Conservation (phyloP, 192 early-diverging fungal species). For the Rhizoclosmatium sp. region DNA sequence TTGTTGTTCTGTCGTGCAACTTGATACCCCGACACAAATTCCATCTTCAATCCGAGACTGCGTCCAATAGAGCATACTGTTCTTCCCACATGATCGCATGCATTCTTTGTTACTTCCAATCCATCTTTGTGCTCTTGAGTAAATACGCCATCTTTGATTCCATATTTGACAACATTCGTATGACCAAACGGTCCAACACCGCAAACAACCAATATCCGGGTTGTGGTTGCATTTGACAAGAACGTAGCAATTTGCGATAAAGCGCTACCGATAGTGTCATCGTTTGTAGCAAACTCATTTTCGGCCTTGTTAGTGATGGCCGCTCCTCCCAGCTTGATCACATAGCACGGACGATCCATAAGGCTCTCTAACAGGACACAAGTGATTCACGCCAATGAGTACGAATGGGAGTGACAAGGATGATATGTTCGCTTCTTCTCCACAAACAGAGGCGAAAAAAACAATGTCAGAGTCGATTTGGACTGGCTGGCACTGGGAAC, state of each 20-base stretch:
- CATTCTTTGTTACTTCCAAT: background rate
- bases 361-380: no score
- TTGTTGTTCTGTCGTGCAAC: background rate
- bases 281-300: background rate
- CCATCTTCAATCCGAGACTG: background rate
- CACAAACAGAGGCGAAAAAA: background rate
- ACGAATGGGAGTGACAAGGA: no score
- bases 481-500: conserved; percentile 3
- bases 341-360: background rate
- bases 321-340: conserved; percentile 34
- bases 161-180: conserved; percentile 13
- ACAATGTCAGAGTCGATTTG: background rate
- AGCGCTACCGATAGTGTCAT: background rate
- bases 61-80: background rate
- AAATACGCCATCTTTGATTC: background rate
- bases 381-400: no score
- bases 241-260: background rate
- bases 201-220: conserved; percentile 8
- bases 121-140: conserved; percentile 9
- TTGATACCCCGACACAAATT: background rate
- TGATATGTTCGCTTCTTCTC: no score
- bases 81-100: conserved; percentile 12
- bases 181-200: conserved; percentile 34
- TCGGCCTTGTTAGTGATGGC: conserved; percentile 16
- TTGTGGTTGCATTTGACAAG: background rate